These are phyloP conservation scores for Mrakia blollopis DNA, from an alignment of 768 basidiomycete species.

Conservation along the genomic window DNA sequence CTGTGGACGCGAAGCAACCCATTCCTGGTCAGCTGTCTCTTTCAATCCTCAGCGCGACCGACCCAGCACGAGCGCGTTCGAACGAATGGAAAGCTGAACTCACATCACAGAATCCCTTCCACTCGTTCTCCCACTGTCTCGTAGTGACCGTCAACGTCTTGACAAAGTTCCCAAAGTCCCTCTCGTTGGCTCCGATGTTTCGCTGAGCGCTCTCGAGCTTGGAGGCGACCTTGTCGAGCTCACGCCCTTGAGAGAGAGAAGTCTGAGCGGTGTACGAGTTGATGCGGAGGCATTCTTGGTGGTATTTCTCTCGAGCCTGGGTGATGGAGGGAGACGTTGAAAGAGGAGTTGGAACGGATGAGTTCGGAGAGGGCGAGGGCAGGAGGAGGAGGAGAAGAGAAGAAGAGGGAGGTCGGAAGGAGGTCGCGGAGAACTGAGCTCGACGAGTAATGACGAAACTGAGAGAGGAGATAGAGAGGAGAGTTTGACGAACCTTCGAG, in stretches of 20 bases:
- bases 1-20: neutral
- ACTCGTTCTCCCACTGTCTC: slow-evolving; percentile 80
- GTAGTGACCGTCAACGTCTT: slow-evolving; percentile 71
- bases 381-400: neutral
- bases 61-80: neutral
- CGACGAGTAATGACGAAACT: too few species aligned
- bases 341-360: neutral
- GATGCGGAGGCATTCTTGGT: slow-evolving; percentile 83
- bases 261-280: slow-evolving; percentile 90
- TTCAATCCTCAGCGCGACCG: neutral
- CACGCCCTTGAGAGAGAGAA: slow-evolving; percentile 84
- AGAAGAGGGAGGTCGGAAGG: neutral
- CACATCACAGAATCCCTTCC: slow-evolving; percentile 87
- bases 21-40: slow-evolving; percentile 28
- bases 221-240: slow-evolving; percentile 78
- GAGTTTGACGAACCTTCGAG: slow-evolving; percentile 50
- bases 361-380: neutral
- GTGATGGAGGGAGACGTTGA: neutral
- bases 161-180: slow-evolving; percentile 84
- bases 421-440: neutral
- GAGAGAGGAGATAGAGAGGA: neutral
- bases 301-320: slow-evolving; percentile 85
- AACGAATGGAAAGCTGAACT: slow-evolving; percentile 33
- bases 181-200: slow-evolving; percentile 84
- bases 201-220: slow-evolving; percentile 85